phyloP scores from a whole-genome alignment of 1,139 yeast species.

The Diutina scorzettiae region DNA sequence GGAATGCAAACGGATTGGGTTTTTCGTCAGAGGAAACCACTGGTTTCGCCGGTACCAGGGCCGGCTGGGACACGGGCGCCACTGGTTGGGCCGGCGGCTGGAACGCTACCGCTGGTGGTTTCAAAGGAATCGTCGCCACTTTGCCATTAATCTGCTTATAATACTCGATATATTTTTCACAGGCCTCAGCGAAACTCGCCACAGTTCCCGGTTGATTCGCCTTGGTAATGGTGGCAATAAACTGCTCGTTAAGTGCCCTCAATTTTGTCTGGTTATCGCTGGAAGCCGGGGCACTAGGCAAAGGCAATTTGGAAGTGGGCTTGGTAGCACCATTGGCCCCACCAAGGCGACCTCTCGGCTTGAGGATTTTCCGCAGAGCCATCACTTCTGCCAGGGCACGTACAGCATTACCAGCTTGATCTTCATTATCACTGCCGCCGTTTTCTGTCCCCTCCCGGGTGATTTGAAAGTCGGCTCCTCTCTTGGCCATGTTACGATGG shows the following conservation, averaged over 20 bases:
- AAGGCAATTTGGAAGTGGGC: background rate
- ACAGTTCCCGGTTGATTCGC: background rate
- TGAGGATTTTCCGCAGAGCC: conserved; percentile 56
- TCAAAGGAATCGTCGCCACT: background rate
- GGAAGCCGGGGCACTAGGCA: background rate
- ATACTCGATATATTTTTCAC: background rate
- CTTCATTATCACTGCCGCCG: conserved; percentile 15
- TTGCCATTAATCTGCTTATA: background rate
- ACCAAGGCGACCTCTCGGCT: conserved; percentile 32
- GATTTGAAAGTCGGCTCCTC: conserved; percentile 52
- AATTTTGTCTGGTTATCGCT: background rate
- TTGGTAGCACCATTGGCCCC: background rate
- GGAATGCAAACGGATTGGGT: conserved; percentile 2
- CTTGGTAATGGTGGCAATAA: background rate
- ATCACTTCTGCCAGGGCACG: conserved; percentile 51
- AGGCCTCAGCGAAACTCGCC: background rate
- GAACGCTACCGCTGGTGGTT: too few relatives aligned
- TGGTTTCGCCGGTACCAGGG: too few relatives aligned
- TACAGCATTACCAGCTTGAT: conserved; percentile 22
- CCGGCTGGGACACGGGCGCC: too few relatives aligned
- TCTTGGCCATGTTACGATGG: conserved; percentile 39
- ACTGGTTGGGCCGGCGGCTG: too few relatives aligned
- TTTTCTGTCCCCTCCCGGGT: conserved; percentile 30
- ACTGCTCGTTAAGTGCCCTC: conserved; percentile 1
- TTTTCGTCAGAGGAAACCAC: too few relatives aligned